Percentiles rank a stretch among this genome's conserved stretches.
phyloP scores from a whole-genome alignment of 2,329 filamentous ascomycete genomes.

The Didymella keratinophila region DNA sequence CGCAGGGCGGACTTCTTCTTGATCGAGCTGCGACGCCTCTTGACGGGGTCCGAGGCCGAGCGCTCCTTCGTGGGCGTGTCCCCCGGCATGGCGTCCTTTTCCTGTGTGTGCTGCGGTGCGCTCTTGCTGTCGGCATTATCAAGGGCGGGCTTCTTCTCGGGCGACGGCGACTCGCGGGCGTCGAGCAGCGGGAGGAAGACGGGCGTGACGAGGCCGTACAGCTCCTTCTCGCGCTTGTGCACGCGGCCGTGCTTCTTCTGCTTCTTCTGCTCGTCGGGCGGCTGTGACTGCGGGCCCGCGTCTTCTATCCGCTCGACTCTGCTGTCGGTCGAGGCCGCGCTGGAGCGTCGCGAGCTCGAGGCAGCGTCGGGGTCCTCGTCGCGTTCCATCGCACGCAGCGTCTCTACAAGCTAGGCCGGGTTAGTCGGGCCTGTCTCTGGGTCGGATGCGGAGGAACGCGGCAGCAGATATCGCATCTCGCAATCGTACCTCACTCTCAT shows the following conservation, averaged over 20 bases:
- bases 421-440: conserved; percentile 10
- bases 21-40: conserved; percentile 39
- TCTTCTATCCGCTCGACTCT: conserved; percentile 2
- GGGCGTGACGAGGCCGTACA: conserved; percentile 48
- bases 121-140: conserved; percentile 18
- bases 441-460: conserved; percentile 14
- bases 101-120: conserved; percentile 27
- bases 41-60: conserved; percentile 18
- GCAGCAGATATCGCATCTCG: background rate
- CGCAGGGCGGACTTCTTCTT: conserved; percentile 49
- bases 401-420: conserved; percentile 42
- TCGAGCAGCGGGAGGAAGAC: conserved; percentile 50
- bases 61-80: conserved; percentile 24
- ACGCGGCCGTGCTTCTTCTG: conserved; percentile 48
- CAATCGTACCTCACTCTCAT: conserved; percentile 43
- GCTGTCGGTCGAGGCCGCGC: conserved; percentile 5
- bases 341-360: conserved; percentile 11
- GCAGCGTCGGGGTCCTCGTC: conserved; percentile 26
- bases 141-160: conserved; percentile 29
- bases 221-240: conserved; percentile 50
- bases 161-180: conserved; percentile 33
- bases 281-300: background rate
- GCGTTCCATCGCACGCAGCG: conserved; percentile 44
- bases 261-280: conserved; percentile 38
- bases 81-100: conserved; percentile 10